These are phyloP conservation scores for Phytophthora vignae DNA, from an alignment of 352 stramenopile species.

Conservation along the genomic window DNA sequence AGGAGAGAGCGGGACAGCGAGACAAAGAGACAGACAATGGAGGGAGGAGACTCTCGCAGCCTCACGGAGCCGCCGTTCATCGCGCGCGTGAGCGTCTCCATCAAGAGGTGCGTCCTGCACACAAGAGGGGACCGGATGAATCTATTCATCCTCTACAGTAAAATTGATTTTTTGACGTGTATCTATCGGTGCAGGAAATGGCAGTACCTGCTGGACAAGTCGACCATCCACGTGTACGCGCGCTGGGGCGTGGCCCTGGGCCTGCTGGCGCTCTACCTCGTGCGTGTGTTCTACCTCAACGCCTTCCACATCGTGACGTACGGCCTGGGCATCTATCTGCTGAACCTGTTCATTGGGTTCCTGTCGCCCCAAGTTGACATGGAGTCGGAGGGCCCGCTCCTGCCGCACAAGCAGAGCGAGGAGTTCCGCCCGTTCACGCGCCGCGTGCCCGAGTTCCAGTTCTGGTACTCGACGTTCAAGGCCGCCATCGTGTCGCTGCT, in stretches of 20 bases:
- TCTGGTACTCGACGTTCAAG: conserved; percentile 95
- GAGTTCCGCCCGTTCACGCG: conserved; percentile 94
- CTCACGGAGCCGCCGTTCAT: conserved; percentile 85
- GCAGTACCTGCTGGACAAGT: conserved; percentile 98
- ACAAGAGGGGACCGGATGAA: neutral
- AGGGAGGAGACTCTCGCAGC: conserved; percentile 65
- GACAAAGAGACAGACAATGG: conserved; percentile 27
- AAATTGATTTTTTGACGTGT: neutral
- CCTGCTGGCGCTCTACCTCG: conserved; percentile 93
- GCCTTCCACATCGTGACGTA: conserved; percentile 99
- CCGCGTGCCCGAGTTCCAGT: conserved; percentile 99
- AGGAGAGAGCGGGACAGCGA: conserved; percentile 7
- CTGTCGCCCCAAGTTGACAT: conserved; percentile 96
- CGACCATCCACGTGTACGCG: conserved; percentile 95
- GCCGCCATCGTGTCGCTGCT: conserved; percentile 92
- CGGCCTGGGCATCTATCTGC: conserved; percentile 98
- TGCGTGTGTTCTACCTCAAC: conserved; percentile 93
- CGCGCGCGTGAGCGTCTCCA: conserved; percentile 76
- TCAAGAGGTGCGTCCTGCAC: conserved; percentile 68
- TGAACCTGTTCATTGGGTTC: conserved; percentile 99
- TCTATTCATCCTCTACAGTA: conserved; percentile 10
- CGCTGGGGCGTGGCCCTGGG: conserved; percentile 92
- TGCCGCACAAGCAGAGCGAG: conserved; percentile 92
- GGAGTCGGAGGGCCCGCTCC: conserved; percentile 88
- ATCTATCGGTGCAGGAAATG: conserved; percentile 81